Percentiles rank a stretch among this genome's conserved stretches.
Conservation (phyloP, 257 asterid genomes). For the Datura wrightii region DNA sequence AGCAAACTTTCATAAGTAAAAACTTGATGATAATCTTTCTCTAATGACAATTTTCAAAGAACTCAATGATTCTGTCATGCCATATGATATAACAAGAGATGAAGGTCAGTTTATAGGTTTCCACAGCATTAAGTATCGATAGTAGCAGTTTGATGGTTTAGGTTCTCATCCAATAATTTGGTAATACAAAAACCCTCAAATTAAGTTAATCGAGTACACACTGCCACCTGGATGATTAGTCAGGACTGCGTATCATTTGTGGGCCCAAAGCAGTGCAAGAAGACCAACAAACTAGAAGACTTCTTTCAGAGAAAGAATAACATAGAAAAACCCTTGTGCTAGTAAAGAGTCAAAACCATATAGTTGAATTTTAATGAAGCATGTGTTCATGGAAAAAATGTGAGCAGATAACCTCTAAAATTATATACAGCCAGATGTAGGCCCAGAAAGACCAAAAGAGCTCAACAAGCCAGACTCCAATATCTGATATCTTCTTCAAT, state of each 20-base stretch:
- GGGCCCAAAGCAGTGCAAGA: not conserved
- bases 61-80: not conserved
- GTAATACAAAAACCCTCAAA: not conserved
- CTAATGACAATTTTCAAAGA: not conserved
- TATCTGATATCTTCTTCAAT: slow-evolving; percentile 85
- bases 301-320: not conserved
- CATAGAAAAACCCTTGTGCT: not conserved
- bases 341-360: not conserved
- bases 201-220: not conserved
- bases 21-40: not conserved
- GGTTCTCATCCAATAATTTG: not conserved
- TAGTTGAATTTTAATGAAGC: slow-evolving; percentile 19
- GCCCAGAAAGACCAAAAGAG: slow-evolving; percentile 99
- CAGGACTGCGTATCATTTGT: slow-evolving; percentile 21
- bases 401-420: slow-evolving; percentile 62
- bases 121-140: not conserved
- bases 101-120: not conserved
- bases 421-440: slow-evolving; percentile 94
- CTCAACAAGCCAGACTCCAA: slow-evolving; percentile 96
- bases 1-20: not conserved
- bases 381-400: not conserved
- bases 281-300: not conserved
- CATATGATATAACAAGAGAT: slow-evolving; percentile 1
- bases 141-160: not conserved
- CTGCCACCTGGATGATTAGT: not conserved